Conservation (phyloP, 225 moss, liverwort and hornwort genomes). For the Physcomitrellopsis africana region DNA sequence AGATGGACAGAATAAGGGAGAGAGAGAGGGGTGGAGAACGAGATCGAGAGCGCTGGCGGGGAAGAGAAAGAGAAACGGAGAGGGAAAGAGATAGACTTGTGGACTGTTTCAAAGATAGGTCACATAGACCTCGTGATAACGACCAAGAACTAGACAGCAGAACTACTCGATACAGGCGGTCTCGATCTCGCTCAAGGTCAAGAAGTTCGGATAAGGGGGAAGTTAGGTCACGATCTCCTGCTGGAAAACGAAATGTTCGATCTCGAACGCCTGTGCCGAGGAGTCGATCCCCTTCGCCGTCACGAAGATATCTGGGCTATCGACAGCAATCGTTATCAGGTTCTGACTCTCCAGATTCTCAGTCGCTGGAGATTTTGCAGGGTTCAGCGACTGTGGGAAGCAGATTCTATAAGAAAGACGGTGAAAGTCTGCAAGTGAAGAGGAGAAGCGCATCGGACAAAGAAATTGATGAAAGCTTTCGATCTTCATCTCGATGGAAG, state of each 20-base stretch:
- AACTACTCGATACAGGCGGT: conserved; percentile 39
- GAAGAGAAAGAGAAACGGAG: conserved; percentile 41
- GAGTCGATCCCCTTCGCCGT: conserved; percentile 48
- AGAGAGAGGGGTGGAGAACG: conserved; percentile 29
- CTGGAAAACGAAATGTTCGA: conserved; percentile 41
- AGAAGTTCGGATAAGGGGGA: conserved; percentile 45
- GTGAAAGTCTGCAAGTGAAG: conserved; percentile 47
- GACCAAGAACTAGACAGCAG: conserved; percentile 53
- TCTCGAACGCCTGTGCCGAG: conserved; percentile 46
- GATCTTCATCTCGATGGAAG: conserved; percentile 50
- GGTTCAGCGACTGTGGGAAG: conserved; percentile 36
- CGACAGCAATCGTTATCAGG: conserved; percentile 63
- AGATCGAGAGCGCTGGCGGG: conserved; percentile 32
- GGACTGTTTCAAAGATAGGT: conserved; percentile 50
- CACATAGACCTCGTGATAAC: conserved; percentile 40
- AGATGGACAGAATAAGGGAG: conserved; percentile 42
- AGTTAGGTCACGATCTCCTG: conserved; percentile 49
- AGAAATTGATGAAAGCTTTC: conserved; percentile 44
- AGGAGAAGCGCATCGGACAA: conserved; percentile 36
- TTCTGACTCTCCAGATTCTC: conserved; percentile 74
- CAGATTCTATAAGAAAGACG: conserved; percentile 40
- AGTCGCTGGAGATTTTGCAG: conserved; percentile 49
- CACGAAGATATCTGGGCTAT: conserved; percentile 45
- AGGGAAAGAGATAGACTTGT: conserved; percentile 45
- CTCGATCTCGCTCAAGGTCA: conserved; percentile 50